Base-by-base conservation (phyloP, 1,284 basidiomycete species). In the Anthracocystis setariae region DNA sequence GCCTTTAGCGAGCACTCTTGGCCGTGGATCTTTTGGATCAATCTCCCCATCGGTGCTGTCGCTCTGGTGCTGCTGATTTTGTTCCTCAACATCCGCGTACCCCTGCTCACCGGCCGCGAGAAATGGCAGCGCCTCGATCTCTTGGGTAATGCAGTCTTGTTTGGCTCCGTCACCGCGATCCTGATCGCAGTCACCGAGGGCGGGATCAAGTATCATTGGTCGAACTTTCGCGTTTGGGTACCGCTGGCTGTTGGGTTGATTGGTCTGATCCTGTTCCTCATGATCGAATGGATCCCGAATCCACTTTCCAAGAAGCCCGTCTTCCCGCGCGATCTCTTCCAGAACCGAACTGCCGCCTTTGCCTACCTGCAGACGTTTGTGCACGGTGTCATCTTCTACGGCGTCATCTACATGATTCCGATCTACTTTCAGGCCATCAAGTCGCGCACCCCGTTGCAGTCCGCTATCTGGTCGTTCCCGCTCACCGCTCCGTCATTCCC, bases 391-490 rank as follows among this genome's bases (percentile, higher is more conserved):
- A 35, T 76, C 42, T 68, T 73, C n/a, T 70, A 81, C 55, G 72
- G 66, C 15, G 42, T 74, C 25, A 68, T 77, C 48, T 82, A 83
- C 57, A 76, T 67, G 46, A 45, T 73, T 29, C 69, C 73, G 3
- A 48, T 77, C 60, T 88, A 86, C 74, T 86, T 86, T 66, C 87
- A 88, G 78, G 85, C 83, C 1, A 84, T 85, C 70, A 85, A 85
- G 45, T 84, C 81, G 12, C 84, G 84, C 2, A 84, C 84, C 0
- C 84, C 87, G 0, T 78, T 85, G 8, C 68, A 75, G 0, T 85
- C 86, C 1, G 86, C 86, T 0, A 82, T 88, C 21, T 79, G 84
- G 44, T 59, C 82, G 2, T 82, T 87, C 50, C 74, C 82, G 2
- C 56, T 85, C 3, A 72, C 60, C 1, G 74, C 72, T 0, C 74